These are phyloP conservation scores for Tulasnella sp. DNA, from an alignment of 768 basidiomycete species.

Conservation along the genomic window DNA sequence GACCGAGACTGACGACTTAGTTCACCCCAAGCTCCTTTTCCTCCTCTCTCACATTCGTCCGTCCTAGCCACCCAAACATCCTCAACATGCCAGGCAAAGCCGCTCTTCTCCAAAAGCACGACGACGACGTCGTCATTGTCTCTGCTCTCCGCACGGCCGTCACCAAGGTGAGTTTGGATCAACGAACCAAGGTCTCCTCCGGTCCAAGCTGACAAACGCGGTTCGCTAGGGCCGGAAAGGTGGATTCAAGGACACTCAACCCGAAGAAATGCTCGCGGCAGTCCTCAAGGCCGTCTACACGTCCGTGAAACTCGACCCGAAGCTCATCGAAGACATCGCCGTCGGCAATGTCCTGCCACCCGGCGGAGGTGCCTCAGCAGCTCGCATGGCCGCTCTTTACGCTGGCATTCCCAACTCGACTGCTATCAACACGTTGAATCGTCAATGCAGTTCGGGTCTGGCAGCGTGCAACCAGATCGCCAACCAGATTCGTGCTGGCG, in stretches of 20 bases:
- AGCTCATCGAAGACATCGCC: slow-evolving; percentile 69
- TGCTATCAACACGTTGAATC: slow-evolving; percentile 71
- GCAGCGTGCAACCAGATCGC: slow-evolving; percentile 75
- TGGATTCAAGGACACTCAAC: slow-evolving; percentile 81
- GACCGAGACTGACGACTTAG: neutral
- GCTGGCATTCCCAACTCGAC: slow-evolving; percentile 73
- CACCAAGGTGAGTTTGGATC: slow-evolving; percentile 56
- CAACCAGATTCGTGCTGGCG: slow-evolving; percentile 60
- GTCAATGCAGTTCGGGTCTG: slow-evolving; percentile 84
- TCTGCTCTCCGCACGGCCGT: slow-evolving; percentile 81
- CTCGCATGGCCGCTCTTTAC: slow-evolving; percentile 78
- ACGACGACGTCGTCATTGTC: slow-evolving; percentile 85
- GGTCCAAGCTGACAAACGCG: neutral
- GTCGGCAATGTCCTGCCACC: slow-evolving; percentile 86
- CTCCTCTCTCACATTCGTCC: neutral
- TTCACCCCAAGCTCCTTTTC: neutral
- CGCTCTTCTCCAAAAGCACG: slow-evolving; percentile 54
- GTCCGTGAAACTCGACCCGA: slow-evolving; percentile 59
- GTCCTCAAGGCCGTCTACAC: slow-evolving; percentile 65
- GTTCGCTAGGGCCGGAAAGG: slow-evolving; percentile 59
- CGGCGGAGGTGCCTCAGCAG: slow-evolving; percentile 67
- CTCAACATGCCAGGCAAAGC: slow-evolving; percentile 33
- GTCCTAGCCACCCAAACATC: neutral
- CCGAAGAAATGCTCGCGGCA: slow-evolving; percentile 68
- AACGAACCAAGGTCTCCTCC: neutral